Conservation (phyloP, 768 basidiomycete species). For the Russula sp. region DNA sequence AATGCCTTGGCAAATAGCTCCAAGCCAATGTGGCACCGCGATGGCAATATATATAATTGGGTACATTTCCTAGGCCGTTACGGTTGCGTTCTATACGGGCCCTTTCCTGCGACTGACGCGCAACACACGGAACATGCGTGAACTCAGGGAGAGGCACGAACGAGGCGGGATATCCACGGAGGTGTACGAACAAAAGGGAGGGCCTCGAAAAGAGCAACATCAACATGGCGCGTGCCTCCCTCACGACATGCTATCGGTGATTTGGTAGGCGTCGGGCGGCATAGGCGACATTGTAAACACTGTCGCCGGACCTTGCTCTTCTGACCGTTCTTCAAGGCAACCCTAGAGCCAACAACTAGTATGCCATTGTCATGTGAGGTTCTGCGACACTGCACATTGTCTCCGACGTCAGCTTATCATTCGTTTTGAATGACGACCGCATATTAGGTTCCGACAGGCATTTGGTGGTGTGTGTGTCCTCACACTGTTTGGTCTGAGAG, state of each 20-base stretch:
- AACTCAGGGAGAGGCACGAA: constrained; percentile 49
- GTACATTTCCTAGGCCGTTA: constrained; percentile 73
- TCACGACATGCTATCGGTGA: not conserved
- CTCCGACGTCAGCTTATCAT: not conserved
- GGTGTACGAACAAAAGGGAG: constrained; percentile 61
- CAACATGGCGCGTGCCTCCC: constrained; percentile 60
- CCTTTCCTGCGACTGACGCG: constrained; percentile 73
- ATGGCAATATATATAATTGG: constrained; percentile 78
- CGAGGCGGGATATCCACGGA: constrained; percentile 53
- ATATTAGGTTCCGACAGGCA: constrained; percentile 52
- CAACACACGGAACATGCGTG: constrained; percentile 59
- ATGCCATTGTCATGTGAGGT: constrained; percentile 58
- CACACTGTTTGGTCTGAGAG: not conserved
- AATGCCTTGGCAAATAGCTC: constrained; percentile 53
- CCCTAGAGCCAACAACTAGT: constrained; percentile 67
- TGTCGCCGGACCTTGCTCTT: constrained; percentile 61
- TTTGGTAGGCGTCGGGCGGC: constrained; percentile 59
- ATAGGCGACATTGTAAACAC: constrained; percentile 61
- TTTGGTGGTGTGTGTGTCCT: constrained; percentile 50
- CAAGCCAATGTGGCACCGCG: constrained; percentile 60
- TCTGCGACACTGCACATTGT: not conserved
- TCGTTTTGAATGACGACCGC: constrained; percentile 43
- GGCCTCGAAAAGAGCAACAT: constrained; percentile 79
- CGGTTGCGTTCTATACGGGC: constrained; percentile 75
- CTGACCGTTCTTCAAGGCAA: constrained; percentile 55